Percentiles rank a stretch among this genome's conserved stretches.
Evolutionary conservation across 768 basidiomycete genomes (phyloP).

Genomic region (Tulasnella sp.): DNA sequence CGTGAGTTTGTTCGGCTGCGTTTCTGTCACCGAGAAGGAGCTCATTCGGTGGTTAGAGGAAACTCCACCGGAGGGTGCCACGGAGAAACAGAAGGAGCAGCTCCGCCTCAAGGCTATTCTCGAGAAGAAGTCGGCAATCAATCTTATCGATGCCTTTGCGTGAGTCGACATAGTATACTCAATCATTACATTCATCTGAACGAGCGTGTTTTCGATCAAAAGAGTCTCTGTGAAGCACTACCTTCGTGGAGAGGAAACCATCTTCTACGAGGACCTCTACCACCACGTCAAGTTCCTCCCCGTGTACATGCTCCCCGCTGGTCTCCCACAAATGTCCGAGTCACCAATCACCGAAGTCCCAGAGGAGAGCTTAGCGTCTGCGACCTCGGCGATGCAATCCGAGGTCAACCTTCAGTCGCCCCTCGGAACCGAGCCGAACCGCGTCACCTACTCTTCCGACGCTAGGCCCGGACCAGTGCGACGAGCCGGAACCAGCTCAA

Average conservation of each 20-base stretch:
- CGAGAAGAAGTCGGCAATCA: conserved; percentile 67
- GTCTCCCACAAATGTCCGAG: not conserved
- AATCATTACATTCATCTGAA: not conserved
- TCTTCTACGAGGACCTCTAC: conserved; percentile 36
- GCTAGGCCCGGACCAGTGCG: not conserved
- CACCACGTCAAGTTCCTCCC: conserved; percentile 50
- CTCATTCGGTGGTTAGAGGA: not conserved
- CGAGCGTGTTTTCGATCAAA: not conserved
- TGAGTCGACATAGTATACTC: conserved; percentile 3
- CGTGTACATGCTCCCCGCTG: conserved; percentile 37
- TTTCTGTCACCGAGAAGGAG: too few species aligned
- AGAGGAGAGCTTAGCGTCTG: not conserved
- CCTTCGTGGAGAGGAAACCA: conserved; percentile 52
- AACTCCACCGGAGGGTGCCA: not conserved
- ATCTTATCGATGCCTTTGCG: conserved; percentile 64
- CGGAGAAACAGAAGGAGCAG: conserved; percentile 5
- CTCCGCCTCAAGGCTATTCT: conserved; percentile 44
- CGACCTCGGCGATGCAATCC: not conserved
- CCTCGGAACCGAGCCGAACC: not conserved
- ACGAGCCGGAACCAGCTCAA: not conserved
- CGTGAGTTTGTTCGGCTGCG: conserved; percentile 40
- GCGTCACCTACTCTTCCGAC: not conserved
- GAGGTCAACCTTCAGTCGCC: not conserved
- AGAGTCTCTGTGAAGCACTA: conserved; percentile 66
- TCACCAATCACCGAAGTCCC: not conserved